Evolutionary conservation across 2,329 filamentous ascomycete genomes (phyloP).

Genomic region (Alternaria incomplexa): DNA sequence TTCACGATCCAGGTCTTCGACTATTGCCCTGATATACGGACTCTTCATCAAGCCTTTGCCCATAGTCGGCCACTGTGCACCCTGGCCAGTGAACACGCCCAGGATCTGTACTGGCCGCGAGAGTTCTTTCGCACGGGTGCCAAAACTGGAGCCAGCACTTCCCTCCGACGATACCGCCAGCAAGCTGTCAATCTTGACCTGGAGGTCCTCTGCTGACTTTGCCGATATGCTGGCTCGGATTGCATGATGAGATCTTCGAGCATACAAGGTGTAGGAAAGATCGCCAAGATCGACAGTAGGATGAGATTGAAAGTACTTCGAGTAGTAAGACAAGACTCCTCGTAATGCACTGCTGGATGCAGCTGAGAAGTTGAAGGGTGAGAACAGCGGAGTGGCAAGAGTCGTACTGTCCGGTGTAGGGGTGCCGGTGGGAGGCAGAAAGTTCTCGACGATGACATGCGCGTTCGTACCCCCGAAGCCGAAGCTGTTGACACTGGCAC

Average conservation of each 20-base stretch:
- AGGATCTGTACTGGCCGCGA: not conserved
- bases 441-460: slow-evolving; percentile 34
- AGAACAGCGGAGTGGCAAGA: not conserved
- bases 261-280: not conserved
- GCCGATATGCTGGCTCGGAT: not conserved
- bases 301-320: not conserved
- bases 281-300: not conserved
- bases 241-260: not conserved
- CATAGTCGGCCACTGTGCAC: not conserved
- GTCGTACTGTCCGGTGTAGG: not conserved
- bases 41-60: not conserved
- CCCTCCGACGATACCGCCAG: slow-evolving; percentile 7
- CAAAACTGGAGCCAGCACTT: slow-evolving; percentile 5
- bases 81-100: slow-evolving; percentile 10
- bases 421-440: not conserved
- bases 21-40: not conserved
- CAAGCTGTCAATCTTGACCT: not conserved
- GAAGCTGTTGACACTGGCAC: slow-evolving; percentile 33
- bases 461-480: slow-evolving; percentile 37
- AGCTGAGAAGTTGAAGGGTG: not conserved
- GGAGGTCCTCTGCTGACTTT: not conserved
- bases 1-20: not conserved
- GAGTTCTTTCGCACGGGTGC: not conserved
- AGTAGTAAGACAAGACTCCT: not conserved
- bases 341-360: not conserved